phyloP scores from a whole-genome alignment of 306 rosid genomes.

The Malus domestica region DNA sequence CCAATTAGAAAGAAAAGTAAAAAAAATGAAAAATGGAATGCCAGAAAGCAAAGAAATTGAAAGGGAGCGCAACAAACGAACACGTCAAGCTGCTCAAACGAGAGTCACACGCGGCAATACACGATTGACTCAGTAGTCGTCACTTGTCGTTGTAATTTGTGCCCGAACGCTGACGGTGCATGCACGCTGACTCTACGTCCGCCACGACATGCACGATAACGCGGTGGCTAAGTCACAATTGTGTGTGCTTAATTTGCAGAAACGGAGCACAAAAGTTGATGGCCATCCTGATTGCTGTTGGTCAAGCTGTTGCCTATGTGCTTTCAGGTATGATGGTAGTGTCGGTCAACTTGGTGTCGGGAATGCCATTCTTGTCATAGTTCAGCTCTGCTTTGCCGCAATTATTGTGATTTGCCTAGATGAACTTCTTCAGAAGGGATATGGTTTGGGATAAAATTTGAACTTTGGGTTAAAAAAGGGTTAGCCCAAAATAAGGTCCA shows the following conservation, averaged over 20 bases:
- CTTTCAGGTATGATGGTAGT: conserved; percentile 92
- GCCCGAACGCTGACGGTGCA: background rate
- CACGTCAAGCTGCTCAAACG: background rate
- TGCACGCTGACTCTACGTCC: background rate
- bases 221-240: background rate
- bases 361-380: conserved; percentile 77
- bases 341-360: conserved; percentile 98
- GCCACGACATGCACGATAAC: background rate
- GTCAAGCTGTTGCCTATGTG: conserved; percentile 97
- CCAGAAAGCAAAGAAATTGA: background rate
- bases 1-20: background rate
- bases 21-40: background rate
- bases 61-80: background rate
- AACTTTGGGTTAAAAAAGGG: too few species aligned
- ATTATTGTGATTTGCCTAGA: conserved; percentile 87
- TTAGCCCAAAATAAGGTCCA: too few species aligned
- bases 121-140: background rate
- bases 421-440: conserved; percentile 94
- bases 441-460: conserved; percentile 60
- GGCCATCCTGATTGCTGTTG: conserved; percentile 85
- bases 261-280: conserved; percentile 88
- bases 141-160: background rate
- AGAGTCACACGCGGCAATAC: background rate
- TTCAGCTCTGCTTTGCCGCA: conserved; percentile 91
- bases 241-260: conserved; percentile 17